Base-by-base conservation (phyloP, 345 rosid genomes). In the Bruguiera gymnorhiza region DNA sequence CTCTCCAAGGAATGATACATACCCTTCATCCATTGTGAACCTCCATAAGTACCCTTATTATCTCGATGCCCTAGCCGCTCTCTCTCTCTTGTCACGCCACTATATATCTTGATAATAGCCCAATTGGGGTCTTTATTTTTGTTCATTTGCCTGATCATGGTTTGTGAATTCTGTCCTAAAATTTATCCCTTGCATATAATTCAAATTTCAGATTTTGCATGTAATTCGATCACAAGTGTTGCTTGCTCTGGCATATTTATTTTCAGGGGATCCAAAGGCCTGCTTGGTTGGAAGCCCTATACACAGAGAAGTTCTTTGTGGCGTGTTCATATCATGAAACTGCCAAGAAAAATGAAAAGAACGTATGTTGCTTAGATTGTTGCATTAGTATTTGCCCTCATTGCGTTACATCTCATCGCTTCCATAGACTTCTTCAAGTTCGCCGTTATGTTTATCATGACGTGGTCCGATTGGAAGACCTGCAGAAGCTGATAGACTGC, bases 391-490 rank as follows among this genome's bases (percentile, higher is more conserved):
- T 95, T 5, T 95, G 99, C 76, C 97, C 99, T 84, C 97, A 92
- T 31, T 95, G 99, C 64, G 82, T 95, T 4, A 87, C 97, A 1
- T 83, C 90, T 13, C 99, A 95, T 76, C 89, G 94, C 67, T 87
- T 79, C 71, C 98, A 95, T 46, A 75, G 96, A 23, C 97, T 95
- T 56, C 99, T 95, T 71, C 99, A 95, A 68, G 82, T 94, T 72
- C 96, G 98, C 7, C 96, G 97, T 6, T 95, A 95, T 59, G 97
- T 95, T 10, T 95, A 95, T 74, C 99, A 92, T 27, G 99, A 95
- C 11, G 99, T 95, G 67, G 99, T 95, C 67, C 71, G 99, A 75
- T 77, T 95, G 73, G 97, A 95, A 72, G 99, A 95, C 82, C 90
- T 95, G 27, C 81, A 88, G 66, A 95, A 84, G 78, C 96, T 95